Base-by-base conservation (phyloP, 306 rosid genomes). In the Arachis stenosperma region DNA sequence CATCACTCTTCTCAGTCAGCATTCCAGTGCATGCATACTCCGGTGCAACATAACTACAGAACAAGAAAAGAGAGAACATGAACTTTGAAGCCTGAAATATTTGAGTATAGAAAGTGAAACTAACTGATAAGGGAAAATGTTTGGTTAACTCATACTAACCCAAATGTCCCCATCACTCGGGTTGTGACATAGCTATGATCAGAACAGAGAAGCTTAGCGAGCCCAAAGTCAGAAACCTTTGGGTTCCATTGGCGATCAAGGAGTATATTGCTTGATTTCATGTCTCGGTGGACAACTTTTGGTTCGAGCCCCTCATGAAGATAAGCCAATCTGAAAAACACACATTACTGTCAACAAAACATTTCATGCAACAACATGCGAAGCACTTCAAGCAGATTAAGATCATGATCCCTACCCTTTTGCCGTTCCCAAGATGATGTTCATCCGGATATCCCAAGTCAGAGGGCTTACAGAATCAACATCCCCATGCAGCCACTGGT, bases 301-400 rank as follows among this genome's bases (percentile, higher is more conserved):
- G 99, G 99, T 79, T 95, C 99, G 75, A 95, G 99, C 73, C 99
- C 99, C 79, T 95, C 99, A 5, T 95, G 99, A 84, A 95, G 99
- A 85, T 95, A 95, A 54, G 99, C 98, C 87, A 95, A 74, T 58
- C 99, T 95, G 86, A 33, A 81, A 48, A 78, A 57, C 78, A 72
- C 33, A 68, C 29, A 80, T 55, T 33, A 63, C 50, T 61, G 4
- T 53, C 29, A 83, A 71, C 50, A 67, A 42, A 67, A 60, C 69
- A 83, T 66, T 57, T 17, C 56, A 75, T 51, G 37, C 44, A 77
- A 70, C 71, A 64, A 61, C 41, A 61, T 9, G 42, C 2, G 59
- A 30, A 61, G n/a, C 17, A 51, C 36, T 22, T 44, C 61, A 56
- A 43, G 69, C 52, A 46, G 27, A 50, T 43, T 61, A 33, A 33